Evolutionary conservation across 164 flowering plant genomes (phyloP).

Genomic region (Aristolochia fimbriata): DNA sequence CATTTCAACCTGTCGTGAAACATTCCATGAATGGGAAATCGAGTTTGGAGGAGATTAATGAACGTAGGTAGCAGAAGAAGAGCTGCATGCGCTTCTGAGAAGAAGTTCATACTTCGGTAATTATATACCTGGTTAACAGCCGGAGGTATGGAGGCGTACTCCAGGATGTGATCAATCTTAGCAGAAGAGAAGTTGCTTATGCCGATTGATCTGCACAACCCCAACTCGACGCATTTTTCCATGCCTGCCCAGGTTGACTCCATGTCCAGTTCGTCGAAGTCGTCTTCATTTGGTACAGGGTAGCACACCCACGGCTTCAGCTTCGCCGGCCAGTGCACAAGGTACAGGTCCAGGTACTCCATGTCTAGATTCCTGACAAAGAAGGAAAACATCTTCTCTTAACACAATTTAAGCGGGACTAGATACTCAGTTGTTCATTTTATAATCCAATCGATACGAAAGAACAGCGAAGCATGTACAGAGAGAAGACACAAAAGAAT

Average conservation of each 20-base stretch:
- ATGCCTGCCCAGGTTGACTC: conserved; percentile 65
- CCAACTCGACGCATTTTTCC: conserved; percentile 70
- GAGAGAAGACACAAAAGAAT: too few species aligned
- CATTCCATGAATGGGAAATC: too few species aligned
- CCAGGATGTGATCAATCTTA: conserved; percentile 38
- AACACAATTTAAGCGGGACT: too few species aligned
- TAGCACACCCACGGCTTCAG: conserved; percentile 37
- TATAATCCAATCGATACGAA: too few species aligned
- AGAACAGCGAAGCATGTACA: too few species aligned
- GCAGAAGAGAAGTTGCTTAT: conserved; percentile 69
- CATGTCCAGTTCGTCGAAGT: conserved; percentile 49
- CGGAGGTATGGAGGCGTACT: conserved; percentile 48
- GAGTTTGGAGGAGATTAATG: too few species aligned
- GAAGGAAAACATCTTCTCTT: too few species aligned
- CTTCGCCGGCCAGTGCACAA: conserved; percentile 79
- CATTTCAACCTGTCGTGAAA: conserved; percentile 59
- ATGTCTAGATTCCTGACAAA: conserved; percentile 44
- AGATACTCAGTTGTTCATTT: too few species aligned
- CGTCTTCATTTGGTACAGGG: conserved; percentile 47
- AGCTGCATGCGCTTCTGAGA: too few species aligned
- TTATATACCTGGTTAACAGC: conserved; percentile 60
- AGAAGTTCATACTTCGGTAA: too few species aligned
- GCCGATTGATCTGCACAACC: conserved; percentile 56
- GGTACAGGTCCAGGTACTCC: conserved; percentile 69
- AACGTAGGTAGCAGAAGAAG: too few species aligned